These are phyloP conservation scores for Alternaria arborescens DNA, from an alignment of 2,329 filamentous ascomycete species.

Conservation along the genomic window DNA sequence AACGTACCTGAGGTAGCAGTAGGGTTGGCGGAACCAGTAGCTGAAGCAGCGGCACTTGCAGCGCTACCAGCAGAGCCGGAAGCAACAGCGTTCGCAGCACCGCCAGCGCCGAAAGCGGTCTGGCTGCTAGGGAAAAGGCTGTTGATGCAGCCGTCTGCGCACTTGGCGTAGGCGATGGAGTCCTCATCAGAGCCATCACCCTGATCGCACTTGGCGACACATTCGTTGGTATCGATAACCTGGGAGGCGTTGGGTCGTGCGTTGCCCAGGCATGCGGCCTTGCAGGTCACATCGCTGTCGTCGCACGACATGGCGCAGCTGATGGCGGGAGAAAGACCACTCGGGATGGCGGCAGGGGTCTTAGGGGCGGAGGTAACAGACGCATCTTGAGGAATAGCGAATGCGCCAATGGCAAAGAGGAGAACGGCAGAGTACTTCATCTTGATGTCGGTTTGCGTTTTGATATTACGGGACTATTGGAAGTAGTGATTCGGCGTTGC, in stretches of 20 bases:
- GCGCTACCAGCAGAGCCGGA: constrained; percentile 31
- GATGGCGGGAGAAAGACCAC: constrained; percentile 37
- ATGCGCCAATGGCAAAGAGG: constrained; percentile 56
- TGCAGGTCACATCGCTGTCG: constrained; percentile 59
- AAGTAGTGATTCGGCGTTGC: constrained; percentile 2
- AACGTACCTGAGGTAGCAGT: constrained; percentile 10
- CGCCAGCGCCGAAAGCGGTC: constrained; percentile 36
- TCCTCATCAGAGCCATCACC: constrained; percentile 59
- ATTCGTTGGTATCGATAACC: constrained; percentile 61
- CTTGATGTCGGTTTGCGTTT: constrained; percentile 31
- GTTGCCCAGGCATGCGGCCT: constrained; percentile 60
- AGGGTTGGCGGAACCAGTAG: constrained; percentile 21
- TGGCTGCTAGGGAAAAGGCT: constrained; percentile 57
- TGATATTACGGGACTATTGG: constrained; percentile 11
- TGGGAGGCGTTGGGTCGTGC: constrained; percentile 62
- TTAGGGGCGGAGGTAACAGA: constrained; percentile 48
- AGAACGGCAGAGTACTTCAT: constrained; percentile 59
- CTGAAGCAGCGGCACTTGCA: constrained; percentile 30
- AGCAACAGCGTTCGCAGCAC: constrained; percentile 33
- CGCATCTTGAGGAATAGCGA: constrained; percentile 53
- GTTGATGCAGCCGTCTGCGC: constrained; percentile 60
- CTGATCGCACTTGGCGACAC: constrained; percentile 62
- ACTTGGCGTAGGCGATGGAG: constrained; percentile 57
- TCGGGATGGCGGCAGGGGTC: constrained; percentile 36
- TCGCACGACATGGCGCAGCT: constrained; percentile 52